phyloP scores from a whole-genome alignment of 192 early-diverging fungal genomes.

The Coemansia sp. region DNA sequence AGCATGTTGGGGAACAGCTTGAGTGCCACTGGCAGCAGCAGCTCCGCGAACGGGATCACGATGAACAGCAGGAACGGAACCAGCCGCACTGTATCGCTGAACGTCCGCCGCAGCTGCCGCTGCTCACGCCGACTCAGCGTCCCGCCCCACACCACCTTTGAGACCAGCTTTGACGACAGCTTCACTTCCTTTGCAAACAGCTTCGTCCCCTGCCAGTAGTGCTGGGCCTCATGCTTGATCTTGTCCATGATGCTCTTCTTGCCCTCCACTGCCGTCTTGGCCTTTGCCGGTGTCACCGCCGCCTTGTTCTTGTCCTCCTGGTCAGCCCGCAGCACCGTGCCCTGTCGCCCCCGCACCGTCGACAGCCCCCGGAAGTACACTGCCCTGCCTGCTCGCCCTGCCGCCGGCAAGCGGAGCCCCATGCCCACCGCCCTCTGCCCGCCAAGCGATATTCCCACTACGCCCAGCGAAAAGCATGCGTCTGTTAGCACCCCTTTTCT shows the following conservation, averaged over 20 bases:
- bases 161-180: slow-evolving; percentile 72
- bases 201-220: slow-evolving; percentile 92
- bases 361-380: slow-evolving; percentile 31
- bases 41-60: slow-evolving; percentile 91
- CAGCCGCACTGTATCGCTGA: slow-evolving; percentile 76
- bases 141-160: slow-evolving; percentile 68
- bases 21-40: slow-evolving; percentile 84
- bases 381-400: slow-evolving; percentile 1
- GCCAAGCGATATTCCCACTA: slow-evolving; percentile 6
- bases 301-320: slow-evolving; percentile 1
- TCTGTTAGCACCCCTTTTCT: background rate
- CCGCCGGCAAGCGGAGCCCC: background rate
- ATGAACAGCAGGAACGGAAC: slow-evolving; percentile 90
- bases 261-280: background rate
- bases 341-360: slow-evolving; percentile 14
- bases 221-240: slow-evolving; percentile 82
- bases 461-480: background rate
- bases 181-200: slow-evolving; percentile 81
- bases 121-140: slow-evolving; percentile 79
- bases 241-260: slow-evolving; percentile 65
- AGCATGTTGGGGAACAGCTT: slow-evolving; percentile 96
- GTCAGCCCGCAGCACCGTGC: slow-evolving; percentile 1
- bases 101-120: slow-evolving; percentile 82
- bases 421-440: slow-evolving; percentile 1
- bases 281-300: background rate